Evolutionary conservation across 2,329 filamentous ascomycete genomes (phyloP), one percentile per base, ranked within the genome.

Genomic region (Exophiala alcalophila): DNA sequence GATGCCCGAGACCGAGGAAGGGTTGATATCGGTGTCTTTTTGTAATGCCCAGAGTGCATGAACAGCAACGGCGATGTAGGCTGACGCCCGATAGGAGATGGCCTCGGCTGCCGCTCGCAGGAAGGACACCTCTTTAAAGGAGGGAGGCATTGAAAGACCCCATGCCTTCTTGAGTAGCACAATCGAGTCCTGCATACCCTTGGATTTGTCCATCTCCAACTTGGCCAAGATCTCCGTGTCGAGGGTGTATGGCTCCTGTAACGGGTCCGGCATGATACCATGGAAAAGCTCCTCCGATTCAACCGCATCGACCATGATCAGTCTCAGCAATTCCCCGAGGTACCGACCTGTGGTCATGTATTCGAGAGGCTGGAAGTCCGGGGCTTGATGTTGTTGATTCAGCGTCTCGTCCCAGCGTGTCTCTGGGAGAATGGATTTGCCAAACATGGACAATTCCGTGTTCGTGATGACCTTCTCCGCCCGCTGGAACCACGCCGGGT

Each of bases 391-490:
- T 4, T 68, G 69, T 19, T 64, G 60, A 59, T 82, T 82, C 34
- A 83, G 65, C 20, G 70, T 56, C 5, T 81, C 75, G 51, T 83
- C 80, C 78, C 78, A 83, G 10, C 73, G 67, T 4, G 78, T 80
- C 52, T 69, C 72, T 1, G 77, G 76, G 25, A 81, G 67, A 19
- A 80, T 68, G 15, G 72, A 66, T 21, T 65, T 64, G 33, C 76
- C 80, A 50, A 81, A 81, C 78, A 83, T 81, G 65, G 78, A 81
- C 54, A 81, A 66, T 57, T 83, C 80, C 5, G 75, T 82, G 58
- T 83, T 83, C 55, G 81, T 72, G 38, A 83, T 74, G 21, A 83
- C 79, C 46, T 78, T 72, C 20, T 73, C 68, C n/a, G 78, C 77
- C 27, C 71, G 65, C 19, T 72, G 67, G 44, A 76, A 70, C 76